Evolutionary conservation across 2,329 filamentous ascomycete species (phyloP), one percentile per base, ranked within the genome.

Genomic region (Harringtonia aguacate): DNA sequence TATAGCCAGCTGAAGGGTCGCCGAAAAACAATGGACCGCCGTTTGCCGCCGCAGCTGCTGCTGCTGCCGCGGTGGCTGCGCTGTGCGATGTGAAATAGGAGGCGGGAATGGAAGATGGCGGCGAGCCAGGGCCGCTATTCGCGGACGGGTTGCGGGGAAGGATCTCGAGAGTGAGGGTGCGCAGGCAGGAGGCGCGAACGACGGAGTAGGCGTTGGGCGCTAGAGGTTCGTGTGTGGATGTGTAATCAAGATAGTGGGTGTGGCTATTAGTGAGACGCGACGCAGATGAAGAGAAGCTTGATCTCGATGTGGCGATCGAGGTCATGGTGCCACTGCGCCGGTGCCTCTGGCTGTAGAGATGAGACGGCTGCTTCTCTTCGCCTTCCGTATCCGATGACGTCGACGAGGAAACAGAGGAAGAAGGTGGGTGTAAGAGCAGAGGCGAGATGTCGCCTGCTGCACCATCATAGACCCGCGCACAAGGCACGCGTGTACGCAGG

Each of bases 1-100:
- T 84, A 59, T 81, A 83, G 27, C 79, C 79, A 2, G 78, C 73
- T 1, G 73, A 58, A 2, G 76, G 69, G 53, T 84, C 79, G 27
- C 79, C 79, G 47, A 84, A 83, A 58, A 84, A 81, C 43, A 84
- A 80, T 27, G 79, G 77, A 0, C 79, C 79, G 3, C 78, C 79
- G 3, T 76, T 77, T 1, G 72, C 69, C 3, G 51, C 48, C 1
- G 48, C 44, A 1, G 48, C 50, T 15, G 77, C 67, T 30, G 72
- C 65, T 31, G 73, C 65, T 44, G 73, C 65, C 48, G 73, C 58
- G 54, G 67, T 67, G 50, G 74, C 65, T 49, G 73, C 58, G 55
- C 67, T 67, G 52, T 74, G 72, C 2, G 45, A 28, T 2, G 28
- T 14, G 14, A 44, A 42, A 33, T 50, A 41, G 0, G 46, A 42